Conservation (phyloP, 208 protist species). For the Phytomonas serpens region DNA sequence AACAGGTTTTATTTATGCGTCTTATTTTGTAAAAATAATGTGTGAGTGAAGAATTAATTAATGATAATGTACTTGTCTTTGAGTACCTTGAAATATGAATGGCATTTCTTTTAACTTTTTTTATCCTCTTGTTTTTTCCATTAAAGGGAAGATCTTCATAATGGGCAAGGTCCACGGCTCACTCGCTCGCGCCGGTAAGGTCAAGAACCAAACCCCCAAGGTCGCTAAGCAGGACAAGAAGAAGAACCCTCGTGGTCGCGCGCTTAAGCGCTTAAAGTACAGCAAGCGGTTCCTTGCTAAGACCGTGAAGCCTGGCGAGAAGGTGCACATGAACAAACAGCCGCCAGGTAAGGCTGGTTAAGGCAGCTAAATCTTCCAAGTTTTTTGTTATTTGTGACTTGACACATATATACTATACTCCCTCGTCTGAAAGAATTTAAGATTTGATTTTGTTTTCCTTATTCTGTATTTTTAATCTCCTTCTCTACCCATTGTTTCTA, state of each 20-base stretch:
- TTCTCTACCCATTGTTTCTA: constrained; percentile 4
- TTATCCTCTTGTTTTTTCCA: neutral
- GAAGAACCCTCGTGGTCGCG: constrained; percentile 92
- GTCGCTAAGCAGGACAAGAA: constrained; percentile 94
- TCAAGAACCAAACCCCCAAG: constrained; percentile 97
- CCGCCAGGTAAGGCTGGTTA: constrained; percentile 84
- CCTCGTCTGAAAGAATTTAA: constrained; percentile 14
- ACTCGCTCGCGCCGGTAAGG: constrained; percentile 97
- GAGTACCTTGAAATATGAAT: neutral
- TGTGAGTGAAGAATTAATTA: neutral
- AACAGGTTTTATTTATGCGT: neutral
- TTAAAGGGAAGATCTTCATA: constrained; percentile 18
- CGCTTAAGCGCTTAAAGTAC: constrained; percentile 97
- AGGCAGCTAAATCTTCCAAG: constrained; percentile 15
- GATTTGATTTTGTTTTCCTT: neutral
- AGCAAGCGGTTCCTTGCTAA: constrained; percentile 95
- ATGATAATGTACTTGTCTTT: neutral
- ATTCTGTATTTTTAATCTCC: constrained; percentile 19
- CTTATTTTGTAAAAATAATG: neutral
- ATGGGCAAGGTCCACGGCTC: constrained; percentile 98
- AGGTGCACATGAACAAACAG: constrained; percentile 92
- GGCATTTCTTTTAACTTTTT: neutral
- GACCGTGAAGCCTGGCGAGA: constrained; percentile 90
- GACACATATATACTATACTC: neutral
- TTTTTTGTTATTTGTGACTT: neutral